Evolutionary conservation across 2,329 filamentous ascomycete species (phyloP).

Genomic region (Incumbomyces delicatus): DNA sequence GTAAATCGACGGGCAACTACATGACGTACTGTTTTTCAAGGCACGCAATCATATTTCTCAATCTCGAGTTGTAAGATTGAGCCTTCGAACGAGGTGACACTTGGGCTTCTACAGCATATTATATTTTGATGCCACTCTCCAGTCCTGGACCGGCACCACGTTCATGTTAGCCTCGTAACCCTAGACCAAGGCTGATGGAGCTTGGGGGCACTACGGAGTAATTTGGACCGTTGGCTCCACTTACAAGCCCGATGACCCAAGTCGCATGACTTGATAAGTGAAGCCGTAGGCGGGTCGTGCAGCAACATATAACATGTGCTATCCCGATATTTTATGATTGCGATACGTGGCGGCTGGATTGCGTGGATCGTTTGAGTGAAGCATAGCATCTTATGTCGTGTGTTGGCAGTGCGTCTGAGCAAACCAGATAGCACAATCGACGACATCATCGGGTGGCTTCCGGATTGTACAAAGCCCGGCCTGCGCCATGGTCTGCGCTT

Average conservation of each 20-base stretch:
- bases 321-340: neutral
- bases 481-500: slow-evolving; percentile 4
- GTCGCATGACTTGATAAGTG: slow-evolving; percentile 6
- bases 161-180: neutral
- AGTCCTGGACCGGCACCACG: too few relatives aligned
- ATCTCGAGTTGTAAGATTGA: too few relatives aligned
- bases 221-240: slow-evolving; percentile 1
- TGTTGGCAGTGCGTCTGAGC: neutral
- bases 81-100: too few relatives aligned
- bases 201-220: neutral
- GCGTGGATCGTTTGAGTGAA: too few relatives aligned
- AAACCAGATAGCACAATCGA: neutral
- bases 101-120: too few relatives aligned
- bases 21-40: too few relatives aligned
- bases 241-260: slow-evolving; percentile 5
- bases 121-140: too few relatives aligned
- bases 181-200: neutral
- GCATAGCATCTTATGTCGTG: neutral
- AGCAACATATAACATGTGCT: too few relatives aligned
- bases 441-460: slow-evolving; percentile 3
- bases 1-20: too few relatives aligned
- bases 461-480: neutral
- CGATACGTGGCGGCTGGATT: neutral
- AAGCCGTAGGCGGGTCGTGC: too few relatives aligned
- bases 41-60: too few relatives aligned